A percentile compares a stretch with the other conserved stretches of the same genome.
phyloP scores from a whole-genome alignment of 169 alveolate species.

The Plasmodium knowlesi region DNA sequence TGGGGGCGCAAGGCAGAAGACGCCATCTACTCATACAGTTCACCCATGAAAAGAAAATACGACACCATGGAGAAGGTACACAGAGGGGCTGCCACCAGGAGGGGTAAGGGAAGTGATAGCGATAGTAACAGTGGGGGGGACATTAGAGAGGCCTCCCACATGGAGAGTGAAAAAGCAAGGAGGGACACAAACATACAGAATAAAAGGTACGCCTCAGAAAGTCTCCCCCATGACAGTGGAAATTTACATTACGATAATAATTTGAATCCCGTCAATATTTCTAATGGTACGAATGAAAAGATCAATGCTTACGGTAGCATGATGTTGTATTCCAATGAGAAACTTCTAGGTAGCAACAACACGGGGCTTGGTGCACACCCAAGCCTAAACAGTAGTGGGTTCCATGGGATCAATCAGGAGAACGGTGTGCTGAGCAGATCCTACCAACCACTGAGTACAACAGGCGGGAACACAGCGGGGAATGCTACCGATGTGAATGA shows the following conservation, averaged over 20 bases:
- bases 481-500: neutral
- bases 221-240: constrained; percentile 14
- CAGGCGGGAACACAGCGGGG: neutral
- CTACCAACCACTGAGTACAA: neutral
- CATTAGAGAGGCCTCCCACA: too few relatives aligned
- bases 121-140: neutral
- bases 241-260: constrained; percentile 1
- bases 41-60: constrained; percentile 67
- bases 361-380: neutral
- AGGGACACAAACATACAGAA: neutral
- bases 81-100: neutral
- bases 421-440: constrained; percentile 7
- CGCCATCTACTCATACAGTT: constrained; percentile 6
- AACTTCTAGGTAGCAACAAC: neutral
- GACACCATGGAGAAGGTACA: constrained; percentile 21
- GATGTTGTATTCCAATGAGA: constrained; percentile 16
- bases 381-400: neutral
- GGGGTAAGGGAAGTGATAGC: neutral
- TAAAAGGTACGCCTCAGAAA: constrained; percentile 13
- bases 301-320: neutral
- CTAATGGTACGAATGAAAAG: constrained; percentile 17
- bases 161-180: constrained; percentile 1
- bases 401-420: neutral
- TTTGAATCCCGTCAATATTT: neutral
- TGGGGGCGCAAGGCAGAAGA: neutral